Percentiles rank a stretch among this genome's conserved stretches.
Evolutionary conservation across 2,329 filamentous ascomycete genomes (phyloP).

Genomic region (Magnaporthales sp.): DNA sequence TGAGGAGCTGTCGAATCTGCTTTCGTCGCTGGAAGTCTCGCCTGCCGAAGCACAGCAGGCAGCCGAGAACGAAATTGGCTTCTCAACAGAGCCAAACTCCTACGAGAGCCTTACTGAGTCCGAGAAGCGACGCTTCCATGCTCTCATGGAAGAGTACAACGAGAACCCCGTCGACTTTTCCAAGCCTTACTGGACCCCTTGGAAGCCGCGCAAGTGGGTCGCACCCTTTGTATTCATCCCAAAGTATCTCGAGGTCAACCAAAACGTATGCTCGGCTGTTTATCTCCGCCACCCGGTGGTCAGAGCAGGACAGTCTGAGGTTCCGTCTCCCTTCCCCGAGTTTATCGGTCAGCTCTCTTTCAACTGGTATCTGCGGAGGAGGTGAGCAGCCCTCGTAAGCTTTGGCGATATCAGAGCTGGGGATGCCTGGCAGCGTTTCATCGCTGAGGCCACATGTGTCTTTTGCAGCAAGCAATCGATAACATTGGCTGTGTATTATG

Average conservation of each 20-base stretch:
- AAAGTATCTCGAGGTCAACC: constrained; percentile 93
- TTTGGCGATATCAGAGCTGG: neutral
- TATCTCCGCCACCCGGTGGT: constrained; percentile 93
- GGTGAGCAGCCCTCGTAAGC: constrained; percentile 35
- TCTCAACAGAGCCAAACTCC: neutral
- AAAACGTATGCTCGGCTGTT: constrained; percentile 90
- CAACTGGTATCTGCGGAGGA: constrained; percentile 85
- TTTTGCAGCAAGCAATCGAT: neutral
- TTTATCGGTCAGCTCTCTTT: constrained; percentile 73
- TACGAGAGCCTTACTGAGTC: constrained; percentile 34
- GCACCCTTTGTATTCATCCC: constrained; percentile 90
- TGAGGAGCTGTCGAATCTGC: constrained; percentile 42
- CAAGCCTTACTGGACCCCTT: constrained; percentile 88
- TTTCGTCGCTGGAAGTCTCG: constrained; percentile 28
- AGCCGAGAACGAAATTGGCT: constrained; percentile 22
- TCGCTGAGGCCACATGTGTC: neutral
- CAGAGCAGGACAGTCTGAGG: constrained; percentile 68
- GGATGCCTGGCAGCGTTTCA: neutral
- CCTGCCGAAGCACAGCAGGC: constrained; percentile 20
- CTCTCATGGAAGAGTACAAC: constrained; percentile 52
- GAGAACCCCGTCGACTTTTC: constrained; percentile 68
- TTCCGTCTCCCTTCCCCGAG: constrained; percentile 71
- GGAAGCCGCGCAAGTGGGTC: constrained; percentile 82
- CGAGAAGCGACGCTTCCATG: constrained; percentile 44
- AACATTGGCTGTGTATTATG: neutral